Percentiles rank a stretch among this genome's conserved stretches.
Evolutionary conservation across 83 land plant genomes (phyloP).

Genomic region (Thuja plicata): DNA sequence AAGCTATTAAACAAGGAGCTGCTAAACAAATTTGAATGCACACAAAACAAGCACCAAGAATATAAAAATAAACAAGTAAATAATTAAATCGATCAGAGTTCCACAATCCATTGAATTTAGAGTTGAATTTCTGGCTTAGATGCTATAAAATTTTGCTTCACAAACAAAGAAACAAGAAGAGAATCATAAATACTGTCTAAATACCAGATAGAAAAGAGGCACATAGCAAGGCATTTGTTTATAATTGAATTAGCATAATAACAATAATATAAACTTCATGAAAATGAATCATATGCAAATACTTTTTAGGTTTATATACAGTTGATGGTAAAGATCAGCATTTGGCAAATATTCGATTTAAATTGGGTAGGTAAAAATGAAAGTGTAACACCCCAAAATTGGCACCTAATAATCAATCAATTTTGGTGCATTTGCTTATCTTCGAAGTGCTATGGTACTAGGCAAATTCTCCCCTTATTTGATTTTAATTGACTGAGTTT

Average conservation of each 20-base stretch:
- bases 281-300: neutral
- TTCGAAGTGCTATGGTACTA: no score
- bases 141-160: neutral
- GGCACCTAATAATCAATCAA: no score
- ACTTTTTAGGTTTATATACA: no score
- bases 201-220: neutral
- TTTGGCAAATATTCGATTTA: no score
- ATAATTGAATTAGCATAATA: neutral
- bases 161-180: neutral
- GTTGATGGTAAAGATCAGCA: neutral
- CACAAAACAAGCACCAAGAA: neutral
- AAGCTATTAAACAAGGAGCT: neutral
- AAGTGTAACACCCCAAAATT: no score
- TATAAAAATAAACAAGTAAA: neutral
- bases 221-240: neutral
- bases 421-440: no score
- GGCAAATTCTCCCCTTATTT: no score
- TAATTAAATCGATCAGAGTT: no score
- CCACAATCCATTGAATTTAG: no score
- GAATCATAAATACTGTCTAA: neutral
- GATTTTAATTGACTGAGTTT: no score
- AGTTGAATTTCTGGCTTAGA: no score
- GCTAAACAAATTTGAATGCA: neutral
- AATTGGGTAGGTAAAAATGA: neutral
- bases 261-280: neutral